phyloP scores from a whole-genome alignment of 1,284 basidiomycete species.

The Malassezia yamatoensis region DNA sequence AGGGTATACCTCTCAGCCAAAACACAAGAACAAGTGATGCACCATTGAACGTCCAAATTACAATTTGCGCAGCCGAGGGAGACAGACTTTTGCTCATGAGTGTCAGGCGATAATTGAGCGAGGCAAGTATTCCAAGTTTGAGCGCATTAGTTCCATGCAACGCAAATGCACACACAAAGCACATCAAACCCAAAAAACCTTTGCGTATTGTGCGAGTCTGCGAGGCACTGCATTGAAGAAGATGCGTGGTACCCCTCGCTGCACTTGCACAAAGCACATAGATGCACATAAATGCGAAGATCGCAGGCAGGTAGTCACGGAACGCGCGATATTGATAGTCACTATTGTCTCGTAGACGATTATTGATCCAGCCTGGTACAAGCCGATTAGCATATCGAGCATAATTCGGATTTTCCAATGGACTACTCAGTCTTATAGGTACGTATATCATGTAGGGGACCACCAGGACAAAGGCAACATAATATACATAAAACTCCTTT shows the following conservation, averaged over 20 bases:
- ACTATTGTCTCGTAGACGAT: constrained; percentile 47
- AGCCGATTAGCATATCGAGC: constrained; percentile 57
- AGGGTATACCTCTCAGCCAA: constrained; percentile 64
- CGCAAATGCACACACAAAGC: constrained; percentile 61
- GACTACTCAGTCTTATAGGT: constrained; percentile 63
- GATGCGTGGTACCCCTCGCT: constrained; percentile 6
- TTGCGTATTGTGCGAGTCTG: neutral
- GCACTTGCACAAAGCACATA: constrained; percentile 44
- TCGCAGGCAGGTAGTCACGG: constrained; percentile 41
- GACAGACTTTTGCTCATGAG: neutral
- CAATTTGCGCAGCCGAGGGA: neutral
- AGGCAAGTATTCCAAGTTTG: constrained; percentile 67
- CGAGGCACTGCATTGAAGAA: neutral
- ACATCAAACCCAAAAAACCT: constrained; percentile 53
- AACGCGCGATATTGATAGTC: constrained; percentile 50
- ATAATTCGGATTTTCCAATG: constrained; percentile 64
- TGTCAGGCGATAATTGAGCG: constrained; percentile 61
- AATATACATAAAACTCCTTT: constrained; percentile 72
- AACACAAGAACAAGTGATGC: constrained; percentile 56
- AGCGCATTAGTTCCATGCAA: constrained; percentile 77
- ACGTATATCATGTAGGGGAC: constrained; percentile 71
- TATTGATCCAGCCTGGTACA: constrained; percentile 54
- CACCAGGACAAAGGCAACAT: constrained; percentile 56
- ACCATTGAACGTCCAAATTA: constrained; percentile 64
- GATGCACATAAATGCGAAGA: constrained; percentile 32